Evolutionary conservation across 2,329 filamentous ascomycete species (phyloP).

Genomic region (Botrytis sinoallii): DNA sequence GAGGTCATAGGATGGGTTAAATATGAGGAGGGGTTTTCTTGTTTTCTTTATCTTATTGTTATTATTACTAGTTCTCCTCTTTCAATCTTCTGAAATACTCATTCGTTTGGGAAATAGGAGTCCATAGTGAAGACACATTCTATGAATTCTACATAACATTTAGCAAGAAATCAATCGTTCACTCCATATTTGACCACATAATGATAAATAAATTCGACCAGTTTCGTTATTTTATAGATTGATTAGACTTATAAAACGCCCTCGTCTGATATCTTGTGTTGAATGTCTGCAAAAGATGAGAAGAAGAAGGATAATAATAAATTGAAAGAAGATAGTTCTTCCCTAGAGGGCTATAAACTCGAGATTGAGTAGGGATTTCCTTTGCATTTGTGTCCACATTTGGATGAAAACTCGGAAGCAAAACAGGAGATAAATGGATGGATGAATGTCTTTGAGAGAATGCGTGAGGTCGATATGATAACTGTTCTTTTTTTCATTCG

Average conservation of each 20-base stretch:
- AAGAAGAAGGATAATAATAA: too few relatives aligned
- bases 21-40: not conserved
- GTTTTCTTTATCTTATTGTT: accelerated
- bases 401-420: not conserved
- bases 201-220: accelerated
- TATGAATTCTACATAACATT: not conserved
- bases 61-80: not conserved
- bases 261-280: not conserved
- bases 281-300: accelerated
- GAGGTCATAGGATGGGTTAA: too few relatives aligned
- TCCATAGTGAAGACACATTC: not conserved
- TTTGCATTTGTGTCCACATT: not conserved
- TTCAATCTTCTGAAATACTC: not conserved
- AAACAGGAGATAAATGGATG: not conserved
- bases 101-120: not conserved
- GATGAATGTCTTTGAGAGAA: not conserved
- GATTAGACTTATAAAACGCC: not conserved
- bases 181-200: not conserved
- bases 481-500: not conserved
- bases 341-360: too few relatives aligned
- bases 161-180: not conserved
- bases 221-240: not conserved
- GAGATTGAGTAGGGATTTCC: accelerated
- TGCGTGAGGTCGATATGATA: not conserved
- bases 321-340: too few relatives aligned